These are phyloP conservation scores for Ceratobasidium theobromae DNA, from an alignment of 1,284 basidiomycete genomes.

Conservation along the genomic window DNA sequence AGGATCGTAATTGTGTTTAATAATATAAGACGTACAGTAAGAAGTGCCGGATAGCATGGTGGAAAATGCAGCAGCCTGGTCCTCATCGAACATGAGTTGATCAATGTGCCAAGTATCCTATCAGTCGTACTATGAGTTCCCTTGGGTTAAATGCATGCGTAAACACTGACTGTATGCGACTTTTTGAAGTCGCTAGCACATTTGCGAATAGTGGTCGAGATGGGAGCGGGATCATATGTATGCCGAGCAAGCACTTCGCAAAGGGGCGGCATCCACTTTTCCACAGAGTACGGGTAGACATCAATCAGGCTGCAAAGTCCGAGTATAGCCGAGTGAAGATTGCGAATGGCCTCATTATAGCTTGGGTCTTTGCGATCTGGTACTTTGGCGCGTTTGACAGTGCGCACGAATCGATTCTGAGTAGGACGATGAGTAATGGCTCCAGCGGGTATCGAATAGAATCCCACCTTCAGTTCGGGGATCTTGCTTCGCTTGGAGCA, in stretches of 20 bases:
- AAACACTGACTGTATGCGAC: slow-evolving; percentile 56
- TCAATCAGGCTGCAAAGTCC: slow-evolving; percentile 61
- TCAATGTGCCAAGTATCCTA: slow-evolving; percentile 93
- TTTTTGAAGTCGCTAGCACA: slow-evolving; percentile 75
- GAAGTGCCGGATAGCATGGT: slow-evolving; percentile 89
- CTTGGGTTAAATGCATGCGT: background rate
- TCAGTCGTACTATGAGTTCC: slow-evolving; percentile 19
- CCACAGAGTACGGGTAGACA: slow-evolving; percentile 62
- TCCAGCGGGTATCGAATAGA: background rate
- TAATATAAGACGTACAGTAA: slow-evolving; percentile 61
- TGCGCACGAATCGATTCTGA: slow-evolving; percentile 75
- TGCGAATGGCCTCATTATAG: slow-evolving; percentile 74
- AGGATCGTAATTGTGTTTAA: background rate
- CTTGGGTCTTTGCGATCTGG: slow-evolving; percentile 69
- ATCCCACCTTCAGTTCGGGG: slow-evolving; percentile 72
- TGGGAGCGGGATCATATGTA: slow-evolving; percentile 77
- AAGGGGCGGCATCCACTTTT: slow-evolving; percentile 72
- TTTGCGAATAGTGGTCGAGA: slow-evolving; percentile 69
- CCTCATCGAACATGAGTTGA: slow-evolving; percentile 85
- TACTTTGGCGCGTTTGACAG: slow-evolving; percentile 64
- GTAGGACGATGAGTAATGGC: slow-evolving; percentile 12
- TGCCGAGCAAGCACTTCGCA: slow-evolving; percentile 77
- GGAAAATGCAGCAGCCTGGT: slow-evolving; percentile 83
- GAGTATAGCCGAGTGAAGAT: slow-evolving; percentile 86
- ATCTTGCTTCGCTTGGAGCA: slow-evolving; percentile 92